phyloP scores from a whole-genome alignment of 108 stramenopile species.

The Schizochytrium sp. region DNA sequence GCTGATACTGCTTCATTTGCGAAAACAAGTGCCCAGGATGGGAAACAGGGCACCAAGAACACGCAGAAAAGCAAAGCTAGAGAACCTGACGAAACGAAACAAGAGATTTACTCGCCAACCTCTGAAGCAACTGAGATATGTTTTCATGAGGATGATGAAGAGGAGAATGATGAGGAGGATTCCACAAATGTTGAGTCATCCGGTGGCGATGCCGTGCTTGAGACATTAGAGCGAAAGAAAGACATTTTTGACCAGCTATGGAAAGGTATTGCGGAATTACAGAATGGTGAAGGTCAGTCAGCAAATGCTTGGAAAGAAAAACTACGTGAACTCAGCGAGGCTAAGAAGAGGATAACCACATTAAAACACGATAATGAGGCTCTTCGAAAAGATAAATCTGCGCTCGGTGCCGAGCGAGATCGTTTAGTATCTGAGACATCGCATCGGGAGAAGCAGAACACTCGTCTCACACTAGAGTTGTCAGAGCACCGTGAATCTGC shows the following conservation, averaged over 20 bases:
- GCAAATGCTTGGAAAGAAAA: constrained; percentile 23
- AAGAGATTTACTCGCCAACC: not conserved
- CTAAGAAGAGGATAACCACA: not conserved
- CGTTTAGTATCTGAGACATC: not conserved
- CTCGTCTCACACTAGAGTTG: not conserved
- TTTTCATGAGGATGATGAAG: not conserved
- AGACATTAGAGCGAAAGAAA: constrained; percentile 43
- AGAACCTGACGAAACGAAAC: not conserved
- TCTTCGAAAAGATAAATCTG: not conserved
- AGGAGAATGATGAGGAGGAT: not conserved
- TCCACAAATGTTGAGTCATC: no score
- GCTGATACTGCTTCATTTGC: no score
- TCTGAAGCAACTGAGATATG: not conserved
- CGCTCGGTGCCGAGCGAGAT: constrained; percentile 2
- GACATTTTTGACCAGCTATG: constrained; percentile 56
- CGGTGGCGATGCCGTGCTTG: not conserved
- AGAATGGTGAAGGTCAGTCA: constrained; percentile 20
- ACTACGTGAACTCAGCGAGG: constrained; percentile 36
- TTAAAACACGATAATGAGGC: constrained; percentile 16
- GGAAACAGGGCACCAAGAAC: no score
- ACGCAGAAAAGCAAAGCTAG: no score
- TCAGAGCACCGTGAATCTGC: constrained; percentile 38
- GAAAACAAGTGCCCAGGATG: no score
- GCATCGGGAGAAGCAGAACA: not conserved
- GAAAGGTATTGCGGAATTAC: constrained; percentile 41